Evolutionary conservation across 805 yeast genomes (phyloP).

Genomic region (Yarrowia sp.): DNA sequence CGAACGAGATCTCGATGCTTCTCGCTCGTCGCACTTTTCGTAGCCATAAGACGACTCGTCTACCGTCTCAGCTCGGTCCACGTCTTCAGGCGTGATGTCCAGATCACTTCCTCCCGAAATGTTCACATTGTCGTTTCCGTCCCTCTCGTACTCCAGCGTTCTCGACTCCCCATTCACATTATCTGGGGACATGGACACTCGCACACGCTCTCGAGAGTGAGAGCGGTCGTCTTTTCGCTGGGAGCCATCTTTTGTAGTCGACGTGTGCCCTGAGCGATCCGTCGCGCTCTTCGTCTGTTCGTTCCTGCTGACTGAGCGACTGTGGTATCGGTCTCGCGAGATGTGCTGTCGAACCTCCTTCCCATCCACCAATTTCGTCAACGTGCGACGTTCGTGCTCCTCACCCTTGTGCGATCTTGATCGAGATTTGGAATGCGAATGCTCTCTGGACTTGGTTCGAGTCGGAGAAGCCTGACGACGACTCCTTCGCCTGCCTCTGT

Average conservation of each 20-base stretch:
- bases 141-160: background rate
- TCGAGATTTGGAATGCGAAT: constrained; percentile 7
- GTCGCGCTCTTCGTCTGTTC: background rate
- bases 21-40: constrained; percentile 12
- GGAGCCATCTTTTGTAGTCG: background rate
- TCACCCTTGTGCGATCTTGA: background rate
- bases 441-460: background rate
- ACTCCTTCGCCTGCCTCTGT: background rate
- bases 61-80: background rate
- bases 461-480: background rate
- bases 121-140: background rate
- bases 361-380: background rate
- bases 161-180: background rate
- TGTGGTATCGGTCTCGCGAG: constrained; percentile 3
- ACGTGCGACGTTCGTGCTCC: background rate
- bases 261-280: background rate
- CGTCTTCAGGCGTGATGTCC: background rate
- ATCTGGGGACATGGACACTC: background rate
- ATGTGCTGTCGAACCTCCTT: constrained; percentile 9
- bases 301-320: background rate
- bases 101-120: background rate
- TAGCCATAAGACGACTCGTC: background rate
- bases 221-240: constrained; percentile 5
- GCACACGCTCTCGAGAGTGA: background rate
- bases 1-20: background rate